Evolutionary conservation across 768 basidiomycete genomes (phyloP), one percentile per base, ranked within the genome.

Genomic region (Paxillus rubicundulus): DNA sequence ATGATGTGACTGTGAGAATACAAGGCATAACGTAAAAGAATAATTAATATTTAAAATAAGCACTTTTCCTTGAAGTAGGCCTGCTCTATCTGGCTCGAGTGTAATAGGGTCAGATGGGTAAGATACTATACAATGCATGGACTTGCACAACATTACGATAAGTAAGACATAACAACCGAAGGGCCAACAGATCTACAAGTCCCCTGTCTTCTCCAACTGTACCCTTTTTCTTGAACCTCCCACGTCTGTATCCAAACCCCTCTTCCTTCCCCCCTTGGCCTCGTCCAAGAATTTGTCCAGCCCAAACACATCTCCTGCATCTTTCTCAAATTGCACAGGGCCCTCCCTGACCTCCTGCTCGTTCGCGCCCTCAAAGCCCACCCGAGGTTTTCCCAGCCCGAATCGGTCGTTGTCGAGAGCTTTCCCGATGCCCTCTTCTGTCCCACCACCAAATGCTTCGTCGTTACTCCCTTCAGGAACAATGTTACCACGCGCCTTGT

Each of bases 281-380:
- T 94, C 92, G 67, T 98, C 92, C 77, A 98, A 80, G 77, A 99
- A 98, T 68, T 96, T 86, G 71, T 97, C 90, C 57, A 98, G 77
- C 56, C 96, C 96, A 65, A 98, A 98, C 17, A 98, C 92, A 78
- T 98, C 96, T n/a, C 85, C 81, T 1, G 88, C 85, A 64, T 99
- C 96, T 75, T 98, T 97, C 77, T 99, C 97, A 64, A 99, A 99
- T 65, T 98, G 93, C 38, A 99, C 97, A 20, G 97, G 97, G 1
- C 97, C 97, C 62, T 92, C 90, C 50, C 86, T 75, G 24, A 87
- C 78, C 66, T 94, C 93, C 66, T 89, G 89, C 17, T 89, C 87
- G 37, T 76, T 77, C 13, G 95, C 90, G 44, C 96, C 96, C 67
- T 96, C 92, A 64, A 98, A 98, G 20, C 95, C 94, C 60, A 89